Evolutionary conservation across 345 rosid species (phyloP), one percentile per base, ranked within the genome.

Genomic region (Sonneratia caseolaris): DNA sequence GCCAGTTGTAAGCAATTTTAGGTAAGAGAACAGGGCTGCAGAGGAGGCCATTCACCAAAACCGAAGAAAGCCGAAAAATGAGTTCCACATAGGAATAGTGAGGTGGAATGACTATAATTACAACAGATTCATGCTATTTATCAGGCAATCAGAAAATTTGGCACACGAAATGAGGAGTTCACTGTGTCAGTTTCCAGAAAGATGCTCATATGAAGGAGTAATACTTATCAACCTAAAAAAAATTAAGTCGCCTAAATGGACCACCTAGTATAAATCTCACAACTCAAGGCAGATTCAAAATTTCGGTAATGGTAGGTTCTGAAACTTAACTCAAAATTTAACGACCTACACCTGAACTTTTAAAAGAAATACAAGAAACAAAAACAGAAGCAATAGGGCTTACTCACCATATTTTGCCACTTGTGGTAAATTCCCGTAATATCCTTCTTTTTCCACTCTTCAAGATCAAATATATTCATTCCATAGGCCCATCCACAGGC

Each of bases 401-500:
- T 3, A 77, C 89, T 81, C 76, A 94, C 97, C 98, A 90, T 83
- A 77, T 86, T 91, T 80, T 94, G 98, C 98, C 98, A 94, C 85
- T 86, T 92, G 74, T 94, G 98, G 81, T 94, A 94, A 72, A 91
- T 94, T 77, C 97, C 98, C 7, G 97, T 94, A 51, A 94, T 94
- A 75, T 94, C 96, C 88, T 84, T 86, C 83, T 73, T 90, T 85
- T 90, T 92, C 98, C 98, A 94, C 77, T 80, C 97, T 70, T 82
- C 78, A 18, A 94, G 85, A 80, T 94, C 98, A 78, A 94, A 94
- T 74, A 94, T 80, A 79, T 94, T 94, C 98, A 94, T 94, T 66
- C 98, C 98, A 71, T 94, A 94, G 8, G 98, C 98, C 98, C 98
- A 94, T 16, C 98, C 98, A 82, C 97, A 94, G 72, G 96, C 98